Conservation (phyloP, 2,329 filamentous ascomycete species). For the Tolypocladium guangdongense region DNA sequence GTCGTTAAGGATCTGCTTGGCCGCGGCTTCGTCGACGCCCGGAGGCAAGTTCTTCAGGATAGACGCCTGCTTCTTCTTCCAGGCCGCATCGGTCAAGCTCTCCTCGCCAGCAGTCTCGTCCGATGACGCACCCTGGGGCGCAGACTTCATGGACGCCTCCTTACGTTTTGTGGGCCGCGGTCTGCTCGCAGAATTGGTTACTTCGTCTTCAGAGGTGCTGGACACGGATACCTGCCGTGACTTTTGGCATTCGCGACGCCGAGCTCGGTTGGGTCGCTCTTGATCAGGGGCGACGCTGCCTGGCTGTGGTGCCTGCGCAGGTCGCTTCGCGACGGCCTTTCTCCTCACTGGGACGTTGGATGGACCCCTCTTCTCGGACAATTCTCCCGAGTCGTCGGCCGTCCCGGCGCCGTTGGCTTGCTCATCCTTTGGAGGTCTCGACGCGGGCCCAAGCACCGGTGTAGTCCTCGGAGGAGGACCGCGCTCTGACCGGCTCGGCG, state of each 20-base stretch:
- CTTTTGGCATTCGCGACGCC: conserved; percentile 10
- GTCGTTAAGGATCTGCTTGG: conserved; percentile 89
- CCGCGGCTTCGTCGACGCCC: conserved; percentile 71
- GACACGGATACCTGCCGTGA: conserved; percentile 12
- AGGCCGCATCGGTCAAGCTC: conserved; percentile 30
- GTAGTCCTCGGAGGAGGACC: conserved; percentile 2
- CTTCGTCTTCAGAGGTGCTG: conserved; percentile 15
- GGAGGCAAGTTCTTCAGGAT: conserved; percentile 70
- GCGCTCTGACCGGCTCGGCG: conserved; percentile 9
- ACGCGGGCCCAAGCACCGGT: neutral
- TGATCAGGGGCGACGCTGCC: neutral
- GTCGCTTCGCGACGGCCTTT: conserved; percentile 8
- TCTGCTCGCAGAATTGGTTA: conserved; percentile 10
- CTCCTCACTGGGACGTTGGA: conserved; percentile 6
- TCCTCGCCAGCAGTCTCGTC: conserved; percentile 32
- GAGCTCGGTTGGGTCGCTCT: conserved; percentile 7
- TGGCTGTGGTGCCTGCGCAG: neutral
- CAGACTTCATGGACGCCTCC: conserved; percentile 24
- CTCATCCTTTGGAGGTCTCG: neutral
- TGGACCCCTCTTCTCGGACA: conserved; percentile 7
- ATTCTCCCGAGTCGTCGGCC: conserved; percentile 12
- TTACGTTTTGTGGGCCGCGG: conserved; percentile 17
- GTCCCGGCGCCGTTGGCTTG: conserved; percentile 4
- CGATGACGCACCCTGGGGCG: conserved; percentile 35
- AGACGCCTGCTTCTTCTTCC: conserved; percentile 50